phyloP scores from a whole-genome alignment of 345 rosid species.

The Eucalyptus microcorys region DNA sequence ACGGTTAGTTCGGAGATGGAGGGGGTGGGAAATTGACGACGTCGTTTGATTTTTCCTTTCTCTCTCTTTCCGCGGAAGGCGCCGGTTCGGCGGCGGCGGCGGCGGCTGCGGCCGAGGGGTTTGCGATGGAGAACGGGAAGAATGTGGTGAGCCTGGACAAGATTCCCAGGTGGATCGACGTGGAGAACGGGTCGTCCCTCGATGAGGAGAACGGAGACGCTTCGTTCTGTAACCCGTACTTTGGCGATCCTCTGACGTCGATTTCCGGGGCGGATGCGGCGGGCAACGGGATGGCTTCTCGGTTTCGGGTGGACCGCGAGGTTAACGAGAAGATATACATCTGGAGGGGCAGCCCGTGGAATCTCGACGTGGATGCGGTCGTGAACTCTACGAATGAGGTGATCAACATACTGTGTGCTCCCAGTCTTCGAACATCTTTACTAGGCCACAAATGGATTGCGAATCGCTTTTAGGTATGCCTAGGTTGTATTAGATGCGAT shows the following conservation, averaged over 20 bases:
- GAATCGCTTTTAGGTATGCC: background rate
- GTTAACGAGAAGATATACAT: slow-evolving; percentile 73
- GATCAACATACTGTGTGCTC: background rate
- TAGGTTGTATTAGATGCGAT: background rate
- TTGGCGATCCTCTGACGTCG: slow-evolving; percentile 63
- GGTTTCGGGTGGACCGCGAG: slow-evolving; percentile 83
- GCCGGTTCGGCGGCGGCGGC: background rate
- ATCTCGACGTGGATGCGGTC: slow-evolving; percentile 95
- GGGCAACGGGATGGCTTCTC: slow-evolving; percentile 49
- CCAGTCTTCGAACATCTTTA: background rate
- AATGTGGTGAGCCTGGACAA: slow-evolving; percentile 75
- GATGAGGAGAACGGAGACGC: slow-evolving; percentile 54
- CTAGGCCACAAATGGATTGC: background rate
- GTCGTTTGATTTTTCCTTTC: background rate
- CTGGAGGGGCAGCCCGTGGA: slow-evolving; percentile 98
- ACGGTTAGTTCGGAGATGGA: background rate
- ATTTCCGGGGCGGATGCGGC: slow-evolving; percentile 33
- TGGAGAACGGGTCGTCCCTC: slow-evolving; percentile 43
- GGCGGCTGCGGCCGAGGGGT: slow-evolving; percentile 14
- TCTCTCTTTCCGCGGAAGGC: background rate
- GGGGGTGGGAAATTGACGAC: background rate
- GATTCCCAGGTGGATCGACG: slow-evolving; percentile 90
- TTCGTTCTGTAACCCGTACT: slow-evolving; percentile 40
- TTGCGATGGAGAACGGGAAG: slow-evolving; percentile 43
- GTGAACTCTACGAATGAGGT: slow-evolving; percentile 98